phyloP scores from a whole-genome alignment of 2,329 filamentous ascomycete genomes.

The Coleophoma eucalyptorum region DNA sequence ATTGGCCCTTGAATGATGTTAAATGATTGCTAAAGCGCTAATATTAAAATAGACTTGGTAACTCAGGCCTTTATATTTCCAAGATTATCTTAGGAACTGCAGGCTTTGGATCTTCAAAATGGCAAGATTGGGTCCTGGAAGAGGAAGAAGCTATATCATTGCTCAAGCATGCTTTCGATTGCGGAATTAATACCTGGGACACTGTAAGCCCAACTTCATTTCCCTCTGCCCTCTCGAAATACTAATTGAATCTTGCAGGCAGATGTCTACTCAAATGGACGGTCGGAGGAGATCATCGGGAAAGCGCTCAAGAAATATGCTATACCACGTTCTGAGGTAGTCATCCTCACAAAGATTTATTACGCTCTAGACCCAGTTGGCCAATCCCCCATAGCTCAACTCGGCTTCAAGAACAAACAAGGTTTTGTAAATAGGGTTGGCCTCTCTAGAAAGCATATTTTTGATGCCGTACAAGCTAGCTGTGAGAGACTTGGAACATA shows the following conservation, averaged over 20 bases:
- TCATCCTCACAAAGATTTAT: constrained; percentile 54
- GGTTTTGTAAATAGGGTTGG: not conserved
- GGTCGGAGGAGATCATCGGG: constrained; percentile 48
- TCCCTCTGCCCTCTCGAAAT: not conserved
- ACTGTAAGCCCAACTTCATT: not conserved
- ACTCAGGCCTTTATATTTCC: not conserved
- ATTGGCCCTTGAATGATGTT: not conserved
- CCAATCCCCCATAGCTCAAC: not conserved
- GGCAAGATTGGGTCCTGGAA: not conserved
- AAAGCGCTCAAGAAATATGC: constrained; percentile 57
- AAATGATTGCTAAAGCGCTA: too few relatives aligned
- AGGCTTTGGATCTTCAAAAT: not conserved
- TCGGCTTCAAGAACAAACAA: not conserved
- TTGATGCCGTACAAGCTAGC: too few relatives aligned
- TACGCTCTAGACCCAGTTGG: constrained; percentile 45
- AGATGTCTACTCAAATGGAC: constrained; percentile 53
- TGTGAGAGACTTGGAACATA: too few relatives aligned
- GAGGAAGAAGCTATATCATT: not conserved
- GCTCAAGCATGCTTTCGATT: not conserved
- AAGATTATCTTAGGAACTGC: not conserved
- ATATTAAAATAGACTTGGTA: not conserved
- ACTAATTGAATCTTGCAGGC: constrained; percentile 26
- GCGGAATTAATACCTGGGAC: not conserved
- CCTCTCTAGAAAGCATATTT: too few relatives aligned
- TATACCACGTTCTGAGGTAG: constrained; percentile 51